Evolutionary conservation across 345 rosid genomes (phyloP).

Genomic region (Rhizophora apiculata): DNA sequence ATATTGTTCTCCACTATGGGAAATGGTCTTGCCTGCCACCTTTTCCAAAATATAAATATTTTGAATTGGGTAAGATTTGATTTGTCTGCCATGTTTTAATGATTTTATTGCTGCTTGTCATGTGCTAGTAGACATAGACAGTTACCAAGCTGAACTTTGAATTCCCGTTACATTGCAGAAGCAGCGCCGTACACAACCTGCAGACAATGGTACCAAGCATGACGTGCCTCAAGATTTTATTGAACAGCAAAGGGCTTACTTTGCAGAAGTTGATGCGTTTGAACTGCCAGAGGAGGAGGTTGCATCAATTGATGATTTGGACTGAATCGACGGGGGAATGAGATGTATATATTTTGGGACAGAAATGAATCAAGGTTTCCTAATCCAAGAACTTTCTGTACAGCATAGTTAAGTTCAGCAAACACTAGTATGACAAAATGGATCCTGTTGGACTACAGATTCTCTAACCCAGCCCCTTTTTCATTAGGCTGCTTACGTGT

Average conservation of each 20-base stretch:
- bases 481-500: no score
- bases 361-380: not conserved
- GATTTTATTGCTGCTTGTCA: not conserved
- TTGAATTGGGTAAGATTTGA: no score
- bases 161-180: constrained; percentile 35
- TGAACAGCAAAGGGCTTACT: constrained; percentile 63
- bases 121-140: not conserved
- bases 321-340: constrained; percentile 25
- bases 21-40: not conserved
- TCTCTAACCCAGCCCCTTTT: not conserved
- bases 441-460: not conserved
- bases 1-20: no score
- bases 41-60: not conserved
- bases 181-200: constrained; percentile 18
- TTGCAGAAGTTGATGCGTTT: constrained; percentile 70
- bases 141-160: not conserved
- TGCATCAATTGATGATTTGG: constrained; percentile 40
- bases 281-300: constrained; percentile 71
- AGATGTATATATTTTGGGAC: not conserved
- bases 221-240: constrained; percentile 46
- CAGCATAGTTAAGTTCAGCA: constrained; percentile 4
- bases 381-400: constrained; percentile 7
- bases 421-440: not conserved
- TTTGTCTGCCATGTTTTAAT: not conserved
- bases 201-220: constrained; percentile 15